A percentile compares a stretch with the other conserved stretches of the same genome.
These are phyloP conservation scores for Tetraselmis chui DNA, from an alignment of 139 green algal species.

Conservation along the genomic window DNA sequence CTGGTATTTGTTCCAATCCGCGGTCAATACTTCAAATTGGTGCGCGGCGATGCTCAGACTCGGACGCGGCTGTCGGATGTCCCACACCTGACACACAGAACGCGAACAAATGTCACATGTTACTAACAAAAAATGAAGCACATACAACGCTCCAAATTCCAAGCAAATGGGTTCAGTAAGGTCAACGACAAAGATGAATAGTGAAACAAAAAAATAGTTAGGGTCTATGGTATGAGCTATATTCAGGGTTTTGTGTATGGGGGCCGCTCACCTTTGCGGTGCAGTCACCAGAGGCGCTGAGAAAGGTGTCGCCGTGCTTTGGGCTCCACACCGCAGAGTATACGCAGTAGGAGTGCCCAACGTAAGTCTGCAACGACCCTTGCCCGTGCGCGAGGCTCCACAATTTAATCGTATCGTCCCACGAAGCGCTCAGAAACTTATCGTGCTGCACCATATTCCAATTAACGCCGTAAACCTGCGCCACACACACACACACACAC, in stretches of 20 bases:
- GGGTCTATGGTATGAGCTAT: too few relatives aligned
- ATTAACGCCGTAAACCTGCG: conserved; percentile 65
- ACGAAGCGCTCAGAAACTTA: conserved; percentile 80
- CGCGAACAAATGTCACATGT: too few relatives aligned
- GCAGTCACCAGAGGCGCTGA: conserved; percentile 27
- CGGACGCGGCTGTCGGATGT: conserved; percentile 65
- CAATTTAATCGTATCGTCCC: conserved; percentile 95
- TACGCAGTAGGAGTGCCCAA: conserved; percentile 93
- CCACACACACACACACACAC: too few relatives aligned
- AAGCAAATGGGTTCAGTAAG: too few relatives aligned
- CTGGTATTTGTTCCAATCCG: conserved; percentile 97
- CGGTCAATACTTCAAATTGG: conserved; percentile 65
- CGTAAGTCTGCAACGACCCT: conserved; percentile 65
- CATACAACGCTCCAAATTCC: too few relatives aligned
- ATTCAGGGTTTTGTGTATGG: too few relatives aligned
- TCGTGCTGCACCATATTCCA: conserved; percentile 85
- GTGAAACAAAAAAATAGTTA: too few relatives aligned
- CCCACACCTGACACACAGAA: conserved; percentile 82
- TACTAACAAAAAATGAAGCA: too few relatives aligned
- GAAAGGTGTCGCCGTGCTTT: conserved; percentile 36
- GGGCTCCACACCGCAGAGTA: conserved; percentile 84
- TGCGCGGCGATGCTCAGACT: conserved; percentile 80
- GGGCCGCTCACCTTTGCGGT: background rate
- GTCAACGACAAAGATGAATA: too few relatives aligned
- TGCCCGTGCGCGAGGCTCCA: conserved; percentile 64